phyloP scores from a whole-genome alignment of 2,329 filamentous ascomycete genomes.

The Alternaria triticina region DNA sequence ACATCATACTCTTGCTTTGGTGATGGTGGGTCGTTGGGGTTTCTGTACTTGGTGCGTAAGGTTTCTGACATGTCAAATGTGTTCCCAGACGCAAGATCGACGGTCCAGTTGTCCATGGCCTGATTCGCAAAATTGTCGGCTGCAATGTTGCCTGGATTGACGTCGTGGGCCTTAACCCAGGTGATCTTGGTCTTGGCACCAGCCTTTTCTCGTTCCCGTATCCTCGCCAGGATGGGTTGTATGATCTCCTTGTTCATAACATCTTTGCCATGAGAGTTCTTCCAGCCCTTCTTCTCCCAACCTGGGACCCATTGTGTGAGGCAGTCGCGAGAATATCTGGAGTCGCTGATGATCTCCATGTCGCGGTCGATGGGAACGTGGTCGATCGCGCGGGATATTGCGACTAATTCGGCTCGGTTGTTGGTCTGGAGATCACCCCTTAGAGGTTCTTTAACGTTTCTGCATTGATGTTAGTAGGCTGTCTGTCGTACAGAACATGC shows the following conservation, averaged over 20 bases:
- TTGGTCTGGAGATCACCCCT: conserved; percentile 82
- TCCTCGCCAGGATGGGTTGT: conserved; percentile 71
- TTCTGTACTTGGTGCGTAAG: conserved; percentile 3
- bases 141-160: conserved; percentile 74
- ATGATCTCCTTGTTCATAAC: conserved; percentile 91
- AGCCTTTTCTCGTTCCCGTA: conserved; percentile 67
- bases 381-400: conserved; percentile 82
- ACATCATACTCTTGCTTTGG: background rate
- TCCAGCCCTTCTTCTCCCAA: conserved; percentile 82
- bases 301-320: conserved; percentile 80
- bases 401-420: conserved; percentile 92
- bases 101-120: conserved; percentile 7
- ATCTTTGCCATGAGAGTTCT: conserved; percentile 69
- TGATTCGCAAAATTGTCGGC: conserved; percentile 65
- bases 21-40: background rate
- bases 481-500: background rate
- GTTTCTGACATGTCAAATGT: conserved; percentile 10
- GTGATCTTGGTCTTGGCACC: conserved; percentile 70
- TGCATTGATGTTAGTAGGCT: conserved; percentile 35
- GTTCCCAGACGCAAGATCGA: background rate
- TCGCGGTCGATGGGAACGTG: conserved; percentile 70
- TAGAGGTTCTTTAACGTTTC: conserved; percentile 78
- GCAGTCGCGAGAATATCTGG: conserved; percentile 88
- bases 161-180: conserved; percentile 89
- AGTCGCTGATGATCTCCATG: conserved; percentile 85